Percentiles rank a stretch among this genome's conserved stretches.
These are phyloP conservation scores for Cucurbita argyrosperma DNA, from an alignment of 306 rosid genomes.

Conservation along the genomic window DNA sequence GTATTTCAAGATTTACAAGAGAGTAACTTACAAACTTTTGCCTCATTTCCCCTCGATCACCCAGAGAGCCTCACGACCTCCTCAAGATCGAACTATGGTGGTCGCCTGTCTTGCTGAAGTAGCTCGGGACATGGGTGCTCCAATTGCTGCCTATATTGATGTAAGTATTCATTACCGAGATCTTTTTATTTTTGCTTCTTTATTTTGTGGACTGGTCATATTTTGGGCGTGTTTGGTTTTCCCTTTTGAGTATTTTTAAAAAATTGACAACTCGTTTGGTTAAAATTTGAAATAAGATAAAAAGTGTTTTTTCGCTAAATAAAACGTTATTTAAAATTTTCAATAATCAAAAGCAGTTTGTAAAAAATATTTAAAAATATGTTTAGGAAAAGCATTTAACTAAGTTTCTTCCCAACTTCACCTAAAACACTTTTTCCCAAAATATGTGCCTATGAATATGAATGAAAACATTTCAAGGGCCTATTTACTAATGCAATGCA, in stretches of 20 bases:
- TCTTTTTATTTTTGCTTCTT: not conserved
- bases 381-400: not conserved
- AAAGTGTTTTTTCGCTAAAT: not conserved
- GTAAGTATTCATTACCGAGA: conserved; percentile 26
- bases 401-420: not conserved
- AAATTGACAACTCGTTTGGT: not conserved
- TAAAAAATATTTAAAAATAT: not conserved
- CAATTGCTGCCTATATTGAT: conserved; percentile 72
- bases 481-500: conserved; percentile 16
- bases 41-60: conserved; percentile 4
- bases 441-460: not conserved
- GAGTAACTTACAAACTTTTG: not conserved
- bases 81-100: conserved; percentile 95
- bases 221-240: not conserved
- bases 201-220: not conserved
- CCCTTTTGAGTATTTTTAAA: not conserved
- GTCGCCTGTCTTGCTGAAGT: conserved; percentile 99
- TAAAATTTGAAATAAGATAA: not conserved
- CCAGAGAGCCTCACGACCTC: conserved; percentile 84
- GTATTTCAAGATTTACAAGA: not conserved
- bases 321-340: not conserved
- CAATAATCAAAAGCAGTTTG: not conserved
- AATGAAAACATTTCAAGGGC: not conserved
- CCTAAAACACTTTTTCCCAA: not conserved
- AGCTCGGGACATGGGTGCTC: conserved; percentile 97